Evolutionary conservation across 225 moss, liverwort and hornwort genomes (phyloP).

Genomic region (Bryum argenteum): DNA sequence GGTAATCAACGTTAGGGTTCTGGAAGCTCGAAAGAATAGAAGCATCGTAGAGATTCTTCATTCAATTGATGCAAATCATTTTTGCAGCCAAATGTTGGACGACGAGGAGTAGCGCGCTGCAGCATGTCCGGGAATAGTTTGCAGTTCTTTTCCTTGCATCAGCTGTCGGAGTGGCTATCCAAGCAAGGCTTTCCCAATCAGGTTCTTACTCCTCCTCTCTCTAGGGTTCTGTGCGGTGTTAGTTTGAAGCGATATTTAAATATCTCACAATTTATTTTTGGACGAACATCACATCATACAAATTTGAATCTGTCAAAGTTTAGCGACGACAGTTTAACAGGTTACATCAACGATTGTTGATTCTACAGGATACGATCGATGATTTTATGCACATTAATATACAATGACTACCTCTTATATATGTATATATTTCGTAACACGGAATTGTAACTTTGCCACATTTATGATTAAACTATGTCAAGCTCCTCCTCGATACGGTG

Average conservation of each 20-base stretch:
- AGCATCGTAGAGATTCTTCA: background rate
- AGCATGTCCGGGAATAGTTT: slow-evolving; percentile 50
- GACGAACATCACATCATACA: background rate
- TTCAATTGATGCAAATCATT: background rate
- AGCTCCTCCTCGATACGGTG: too few relatives aligned
- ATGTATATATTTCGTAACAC: too few relatives aligned
- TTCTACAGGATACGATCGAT: too few relatives aligned
- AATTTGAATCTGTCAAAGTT: background rate
- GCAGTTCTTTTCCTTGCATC: slow-evolving; percentile 61
- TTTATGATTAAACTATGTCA: too few relatives aligned
- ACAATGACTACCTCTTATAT: too few relatives aligned
- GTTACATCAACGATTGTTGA: too few relatives aligned
- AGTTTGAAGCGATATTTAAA: background rate
- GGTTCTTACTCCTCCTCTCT: slow-evolving; percentile 38
- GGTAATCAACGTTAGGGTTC: background rate
- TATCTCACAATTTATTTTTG: background rate
- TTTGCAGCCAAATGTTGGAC: background rate
- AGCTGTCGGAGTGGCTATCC: slow-evolving; percentile 74
- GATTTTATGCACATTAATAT: too few relatives aligned
- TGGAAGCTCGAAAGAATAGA: background rate
- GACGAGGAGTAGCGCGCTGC: slow-evolving; percentile 33
- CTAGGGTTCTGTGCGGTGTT: background rate
- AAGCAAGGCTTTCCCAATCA: slow-evolving; percentile 78
- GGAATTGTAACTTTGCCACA: too few relatives aligned
- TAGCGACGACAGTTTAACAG: too few relatives aligned